Base-by-base conservation (phyloP, 1,139 yeast species). In the Debaryomycetaceae sp. region DNA sequence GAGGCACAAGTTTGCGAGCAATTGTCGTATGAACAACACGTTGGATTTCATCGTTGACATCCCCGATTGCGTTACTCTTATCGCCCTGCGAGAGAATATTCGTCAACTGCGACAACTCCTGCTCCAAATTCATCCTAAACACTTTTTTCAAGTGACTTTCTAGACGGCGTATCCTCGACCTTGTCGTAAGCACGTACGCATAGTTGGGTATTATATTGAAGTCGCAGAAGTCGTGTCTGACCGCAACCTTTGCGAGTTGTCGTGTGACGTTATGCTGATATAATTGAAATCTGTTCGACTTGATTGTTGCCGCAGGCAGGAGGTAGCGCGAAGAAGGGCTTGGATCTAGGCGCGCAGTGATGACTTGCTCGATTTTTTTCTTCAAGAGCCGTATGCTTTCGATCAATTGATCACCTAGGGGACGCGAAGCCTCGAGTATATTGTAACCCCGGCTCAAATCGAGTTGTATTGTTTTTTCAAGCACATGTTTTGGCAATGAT, bases 201-300 rank as follows among this genome's bases (percentile, higher is more conserved):
- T 50, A 56, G 34, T 55, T 53, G 3, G 68, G 68, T 13, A 61
- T 43, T 33, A 55, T 37, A 33, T 58, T 58, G 38, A 61, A 55
- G 22, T 51, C 53, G 32, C 53, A 54, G 32, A 53, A 43, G 22
- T 47, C 48, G 34, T 57, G 55, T 32, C 47, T 53, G 22, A 51
- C 43, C 11, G 50, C 43, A 18, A 52, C 18, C 23, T 45, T 30
- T 15, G 44, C 32, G 10, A 35, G 28, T n/a, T 36, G 29, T 8
- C 36, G 39, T n/a, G 40, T 28, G n/a, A 35, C 29, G n/a, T 28
- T 30, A 5, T 29, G 28, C 3, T 40, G 28, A 13, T 34, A 35
- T 20, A 36, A 37, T 32, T 54, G 62, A 38, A 58, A 57, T 24
- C 58, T 39, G 31, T 49, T 49, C 32, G 44, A 59, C 19, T 49